These are phyloP conservation scores for Metschnikowia bowlesiae DNA, from an alignment of 805 yeast genomes.

Conservation along the genomic window DNA sequence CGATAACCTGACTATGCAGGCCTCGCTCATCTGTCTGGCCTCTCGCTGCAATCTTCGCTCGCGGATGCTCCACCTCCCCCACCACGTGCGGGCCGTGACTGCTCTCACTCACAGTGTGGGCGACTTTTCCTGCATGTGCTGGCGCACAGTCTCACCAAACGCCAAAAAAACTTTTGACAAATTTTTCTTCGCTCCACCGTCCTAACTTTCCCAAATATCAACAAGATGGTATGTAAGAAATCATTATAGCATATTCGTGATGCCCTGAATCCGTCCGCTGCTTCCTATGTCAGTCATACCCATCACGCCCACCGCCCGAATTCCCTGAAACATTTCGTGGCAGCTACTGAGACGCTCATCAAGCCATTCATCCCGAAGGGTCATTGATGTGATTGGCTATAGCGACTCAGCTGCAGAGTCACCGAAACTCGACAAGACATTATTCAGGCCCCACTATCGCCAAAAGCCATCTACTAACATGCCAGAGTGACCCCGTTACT, in stretches of 20 bases:
- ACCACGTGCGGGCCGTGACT: slow-evolving; percentile 19
- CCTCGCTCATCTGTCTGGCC: background rate
- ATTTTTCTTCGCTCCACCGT: slow-evolving; percentile 16
- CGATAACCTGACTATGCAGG: background rate
- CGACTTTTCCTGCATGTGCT: slow-evolving; percentile 15
- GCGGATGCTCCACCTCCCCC: background rate
- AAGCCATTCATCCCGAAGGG: too few species aligned
- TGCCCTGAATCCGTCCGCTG: background rate
- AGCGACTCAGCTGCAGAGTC: too few species aligned
- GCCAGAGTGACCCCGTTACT: slow-evolving; percentile 97
- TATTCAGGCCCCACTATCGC: background rate
- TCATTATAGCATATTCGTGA: background rate
- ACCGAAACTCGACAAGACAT: too few species aligned
- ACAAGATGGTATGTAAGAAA: slow-evolving; percentile 20
- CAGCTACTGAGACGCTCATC: too few species aligned
- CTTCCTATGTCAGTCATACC: background rate
- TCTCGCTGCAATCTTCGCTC: background rate
- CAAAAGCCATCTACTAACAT: slow-evolving; percentile 18
- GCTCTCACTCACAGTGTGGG: slow-evolving; percentile 8
- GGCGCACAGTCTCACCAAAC: slow-evolving; percentile 14
- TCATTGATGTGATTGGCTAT: too few species aligned
- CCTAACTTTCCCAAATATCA: slow-evolving; percentile 18
- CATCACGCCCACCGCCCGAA: background rate
- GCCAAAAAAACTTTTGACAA: slow-evolving; percentile 17
- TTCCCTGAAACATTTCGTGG: too few species aligned